phyloP scores from a whole-genome alignment of 306 rosid species.

The Lablab purpureus region DNA sequence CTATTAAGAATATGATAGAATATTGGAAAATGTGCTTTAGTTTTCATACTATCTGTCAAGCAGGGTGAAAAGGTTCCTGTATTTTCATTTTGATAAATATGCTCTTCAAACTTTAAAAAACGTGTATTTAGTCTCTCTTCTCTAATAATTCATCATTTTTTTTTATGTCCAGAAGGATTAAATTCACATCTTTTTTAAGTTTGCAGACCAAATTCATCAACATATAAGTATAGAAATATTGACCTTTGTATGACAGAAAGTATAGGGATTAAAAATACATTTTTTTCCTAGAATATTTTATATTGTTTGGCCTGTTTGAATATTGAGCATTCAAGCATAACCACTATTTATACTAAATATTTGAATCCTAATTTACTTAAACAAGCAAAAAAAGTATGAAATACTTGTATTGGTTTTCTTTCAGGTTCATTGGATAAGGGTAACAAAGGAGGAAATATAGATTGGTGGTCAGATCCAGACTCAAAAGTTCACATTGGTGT shows the following conservation, averaged over 20 bases:
- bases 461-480: constrained; percentile 45
- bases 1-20: background rate
- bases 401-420: constrained; percentile 43
- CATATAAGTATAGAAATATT: too few species aligned
- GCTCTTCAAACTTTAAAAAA: too few species aligned
- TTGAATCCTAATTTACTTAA: background rate
- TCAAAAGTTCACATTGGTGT: constrained; percentile 54
- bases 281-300: background rate
- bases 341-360: background rate
- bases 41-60: background rate
- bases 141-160: background rate
- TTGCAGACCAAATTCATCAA: too few species aligned
- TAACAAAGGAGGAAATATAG: constrained; percentile 36
- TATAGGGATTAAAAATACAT: too few species aligned
- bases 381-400: background rate
- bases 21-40: background rate
- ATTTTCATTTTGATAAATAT: too few species aligned
- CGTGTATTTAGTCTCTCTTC: too few species aligned
- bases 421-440: constrained; percentile 57
- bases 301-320: constrained; percentile 16
- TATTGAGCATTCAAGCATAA: background rate
- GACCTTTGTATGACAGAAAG: too few species aligned
- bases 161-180: too few species aligned
- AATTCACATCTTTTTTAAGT: too few species aligned
- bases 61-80: background rate